Base-by-base conservation (phyloP, 306 rosid genomes). In the Malus orientalis region DNA sequence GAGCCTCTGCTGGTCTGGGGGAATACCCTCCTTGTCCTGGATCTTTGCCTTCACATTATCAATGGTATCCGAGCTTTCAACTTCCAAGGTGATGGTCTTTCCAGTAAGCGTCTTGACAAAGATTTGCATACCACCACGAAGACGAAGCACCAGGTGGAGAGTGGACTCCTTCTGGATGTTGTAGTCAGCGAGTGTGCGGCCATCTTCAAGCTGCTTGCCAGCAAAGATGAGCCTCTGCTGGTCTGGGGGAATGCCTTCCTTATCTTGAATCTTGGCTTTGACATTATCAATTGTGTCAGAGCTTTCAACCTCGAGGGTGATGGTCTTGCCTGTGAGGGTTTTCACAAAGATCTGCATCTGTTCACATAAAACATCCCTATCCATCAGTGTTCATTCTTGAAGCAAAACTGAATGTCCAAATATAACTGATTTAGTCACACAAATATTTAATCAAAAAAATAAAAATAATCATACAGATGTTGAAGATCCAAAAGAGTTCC, bases 51-150 rank as follows among this genome's bases (percentile, higher is more conserved):
- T 77, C 8, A 77, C 80, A 77, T 77, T 77, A 20, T 77, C 80
- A 6, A 77, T 69, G 0, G 80, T 77, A 9, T 77, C 75, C 0
- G 75, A 77, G 57, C 80, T 77, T 12, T 77, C 80, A 4, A 77
- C 80, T 16, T 77, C 80, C 75, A 77, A n/a, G 15, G 80, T 77
- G 4, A 77, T 69, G 4, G 75, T 77, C 42, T 77, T 77, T 22
- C 80, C 80, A 0, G 75, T 77, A 2, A 77, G 75, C 1, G 80
- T 77, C 69, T 77, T 77, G 14, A 77, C 75, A 77, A 77, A 77
- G 12, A 77, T 77, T 23, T 77, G 80, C 80, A 77, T 77, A 0
- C 80, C 80, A 69, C 80, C 80, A 29, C 80, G 80, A 5, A 77
- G 80, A 4, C 70, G 49, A 1, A 77, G 45, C 75, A 77, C 80